Base-by-base conservation (phyloP, 306 rosid species). In the Hippophae rhamnoides region DNA sequence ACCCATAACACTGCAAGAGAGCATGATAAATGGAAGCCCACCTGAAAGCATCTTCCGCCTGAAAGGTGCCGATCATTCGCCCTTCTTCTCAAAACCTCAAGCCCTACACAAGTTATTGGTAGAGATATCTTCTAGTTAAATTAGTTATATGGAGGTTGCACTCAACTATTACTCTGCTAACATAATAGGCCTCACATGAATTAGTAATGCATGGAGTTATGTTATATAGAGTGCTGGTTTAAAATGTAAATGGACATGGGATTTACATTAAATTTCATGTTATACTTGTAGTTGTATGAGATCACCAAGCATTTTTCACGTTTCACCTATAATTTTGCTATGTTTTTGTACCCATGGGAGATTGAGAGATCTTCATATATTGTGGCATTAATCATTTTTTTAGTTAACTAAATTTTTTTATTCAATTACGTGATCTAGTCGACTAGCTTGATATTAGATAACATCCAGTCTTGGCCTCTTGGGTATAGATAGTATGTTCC, bases 81-180 rank as follows among this genome's bases (percentile, higher is more conserved):
- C 99, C 0, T 88, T 93, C 63, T 93, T 93, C 84, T 93, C 99
- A 42, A 93, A 82, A 74, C 97, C 97, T 69, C 99, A 93, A 79
- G 97, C 99, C 52, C 70, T 93, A 47, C 95, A 93, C 84, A 93
- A 86, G 77, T 72, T 93, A 43, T 64, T 93, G 72, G 77, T 84
- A 59, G 97, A 93, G 78, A 84, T 93, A 75, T 86, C 99, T 6
- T 5, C 50, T 52, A 7, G 72, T 54, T 65, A 56, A 61, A 41
- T 69, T 45, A 47, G 23, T 47, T 49, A 25, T 49, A 25, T 56
- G 14, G 59, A 56, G 56, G 48, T 50, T 74, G 40, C 72, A 57
- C 71, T 56, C 47, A 71, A 66, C 55, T 72, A 13, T 52, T 56
- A 63, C 54, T 62, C 63, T 42, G 23, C 57, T 54, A 60, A 65